Base-by-base conservation (phyloP, 2,329 filamentous ascomycete species). In the Leptographium radiaticola region DNA sequence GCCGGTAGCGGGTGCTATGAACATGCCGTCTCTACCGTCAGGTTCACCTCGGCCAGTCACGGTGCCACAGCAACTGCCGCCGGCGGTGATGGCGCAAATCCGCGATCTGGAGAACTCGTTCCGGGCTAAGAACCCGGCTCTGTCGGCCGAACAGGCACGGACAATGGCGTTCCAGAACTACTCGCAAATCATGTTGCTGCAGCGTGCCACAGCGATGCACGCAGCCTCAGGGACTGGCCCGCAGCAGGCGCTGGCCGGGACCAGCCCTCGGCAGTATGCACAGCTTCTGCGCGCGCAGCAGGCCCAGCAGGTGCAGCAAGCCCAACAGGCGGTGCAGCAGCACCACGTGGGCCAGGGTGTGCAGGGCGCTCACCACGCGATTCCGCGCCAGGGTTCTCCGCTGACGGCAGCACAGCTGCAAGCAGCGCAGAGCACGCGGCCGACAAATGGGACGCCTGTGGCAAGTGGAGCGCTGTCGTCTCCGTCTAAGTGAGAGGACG, bases 261-360 rank as follows among this genome's bases (percentile, higher is more conserved):
- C 74, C 1, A 77, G 75, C 54, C 78, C 78, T 33, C 77, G 81
- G 43, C 78, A 81, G 57, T 81, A 81, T 60, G 78, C 78, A 1
- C 77, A 79, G 54, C 67, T 81, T 38, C 70, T 81, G 10, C 67
- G 78, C 46, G 76, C 78, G 42, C 78, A 81, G 59, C 77, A 80
- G 43, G 62, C 63, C 1, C 52, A 54, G 15, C 51, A 15, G 49
- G 43, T 51, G 12, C 53, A 47, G 13, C 57, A 80, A 61, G 76
- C 77, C 2, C 77, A 78, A 51, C 66, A 80, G 40, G 70, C 33
- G 4, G 39, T 25, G 25, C 25, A 79, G 9, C 67, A 76, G 20
- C 49, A 51, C 20, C 48, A 49, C 15, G 40, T 33, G n/a, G 16
- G 38, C n/a, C 49, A 57, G 34, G 40, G 49, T 36, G 39, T 52